phyloP scores from a whole-genome alignment of 2,329 filamentous ascomycete genomes.

The Onygenales sp. region DNA sequence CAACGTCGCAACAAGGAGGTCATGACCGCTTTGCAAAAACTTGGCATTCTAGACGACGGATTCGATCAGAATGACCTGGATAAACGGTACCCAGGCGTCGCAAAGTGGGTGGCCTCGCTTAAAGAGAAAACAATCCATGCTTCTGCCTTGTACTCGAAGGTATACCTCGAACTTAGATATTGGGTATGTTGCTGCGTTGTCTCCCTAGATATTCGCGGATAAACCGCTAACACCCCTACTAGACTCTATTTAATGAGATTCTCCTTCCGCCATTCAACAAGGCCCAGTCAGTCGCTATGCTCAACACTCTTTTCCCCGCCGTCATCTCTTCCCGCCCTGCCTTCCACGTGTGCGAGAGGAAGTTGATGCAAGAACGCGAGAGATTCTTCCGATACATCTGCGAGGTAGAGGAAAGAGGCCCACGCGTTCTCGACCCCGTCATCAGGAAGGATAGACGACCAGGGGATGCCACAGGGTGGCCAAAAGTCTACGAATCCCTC shows the following conservation, averaged over 20 bases:
- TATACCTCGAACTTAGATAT: slow-evolving; percentile 53
- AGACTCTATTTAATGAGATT: slow-evolving; percentile 58
- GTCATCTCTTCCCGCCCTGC: slow-evolving; percentile 41
- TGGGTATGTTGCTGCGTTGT: slow-evolving; percentile 43
- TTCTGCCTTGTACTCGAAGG: slow-evolving; percentile 49
- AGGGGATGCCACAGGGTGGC: slow-evolving; percentile 49
- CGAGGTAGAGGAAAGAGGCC: slow-evolving; percentile 45
- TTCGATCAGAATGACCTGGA: slow-evolving; percentile 41
- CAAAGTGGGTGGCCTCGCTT: slow-evolving; percentile 46
- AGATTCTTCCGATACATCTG: slow-evolving; percentile 55
- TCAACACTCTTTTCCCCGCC: slow-evolving; percentile 58
- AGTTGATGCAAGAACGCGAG: slow-evolving; percentile 49
- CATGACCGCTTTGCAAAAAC: slow-evolving; percentile 42
- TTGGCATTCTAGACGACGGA: slow-evolving; percentile 43
- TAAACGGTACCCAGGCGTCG: slow-evolving; percentile 44
- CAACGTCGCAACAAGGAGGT: slow-evolving; percentile 50
- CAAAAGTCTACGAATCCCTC: slow-evolving; percentile 37
- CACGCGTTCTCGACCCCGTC: slow-evolving; percentile 42
- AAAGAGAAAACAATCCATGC: slow-evolving; percentile 43
- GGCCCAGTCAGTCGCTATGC: slow-evolving; percentile 56
- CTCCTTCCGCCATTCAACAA: slow-evolving; percentile 54
- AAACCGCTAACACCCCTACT: slow-evolving; percentile 13
- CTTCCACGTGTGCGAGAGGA: slow-evolving; percentile 40
- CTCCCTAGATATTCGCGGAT: background rate
- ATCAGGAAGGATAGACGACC: slow-evolving; percentile 43